Evolutionary conservation across 1,284 basidiomycete species (phyloP), one percentile per base, ranked within the genome.

Genomic region (Fomitopsis betulina): DNA sequence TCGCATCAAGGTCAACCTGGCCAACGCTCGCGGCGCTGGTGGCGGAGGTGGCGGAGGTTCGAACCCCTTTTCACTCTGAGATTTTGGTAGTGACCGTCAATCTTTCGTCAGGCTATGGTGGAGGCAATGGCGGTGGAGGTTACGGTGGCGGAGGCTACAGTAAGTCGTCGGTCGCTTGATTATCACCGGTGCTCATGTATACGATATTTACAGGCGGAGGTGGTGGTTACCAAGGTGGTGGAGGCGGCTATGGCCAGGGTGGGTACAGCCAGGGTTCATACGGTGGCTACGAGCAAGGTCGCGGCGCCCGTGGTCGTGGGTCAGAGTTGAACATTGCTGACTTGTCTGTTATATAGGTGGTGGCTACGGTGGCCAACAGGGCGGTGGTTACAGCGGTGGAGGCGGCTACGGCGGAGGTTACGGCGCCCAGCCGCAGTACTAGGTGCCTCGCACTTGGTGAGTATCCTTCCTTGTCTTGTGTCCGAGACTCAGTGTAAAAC

Each of bases 1-100:
- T 67, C 85, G 91, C 67, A 89, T 98, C 72, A 89, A 91, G 75
- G 95, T 98, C 62, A 98, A 98, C 81, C 79, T 97, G 65, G 96
- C 96, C 65, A 98, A 97, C 73, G 89, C 93, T 58, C 86, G 92
- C 65, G 80, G 81, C 60, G 69, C 75, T 51, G 82, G 82, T 40
- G 77, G 79, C 55, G 77, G 78, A 33, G 76, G 75, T 59, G 62
- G 65, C 15, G 66, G 67, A 57, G 67, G 67, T 63, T 33, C 58
- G 65, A 42, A 30, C 57, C 23, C 58, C 13, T 47, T 35, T 4
- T 27, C 9, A 23, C 10, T n/a, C 23, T 50, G 10, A 25, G 21
- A 37, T 35, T n/a, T n/a, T 32, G 21, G 38, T 53, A 10, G 10
- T 56, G 32, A 33, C 37, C 21, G 35, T 19, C 32, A 69, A 71